Evolutionary conservation across 345 rosid genomes (phyloP), one percentile per base, ranked within the genome.

Genomic region (Moricandia moricandioides): DNA sequence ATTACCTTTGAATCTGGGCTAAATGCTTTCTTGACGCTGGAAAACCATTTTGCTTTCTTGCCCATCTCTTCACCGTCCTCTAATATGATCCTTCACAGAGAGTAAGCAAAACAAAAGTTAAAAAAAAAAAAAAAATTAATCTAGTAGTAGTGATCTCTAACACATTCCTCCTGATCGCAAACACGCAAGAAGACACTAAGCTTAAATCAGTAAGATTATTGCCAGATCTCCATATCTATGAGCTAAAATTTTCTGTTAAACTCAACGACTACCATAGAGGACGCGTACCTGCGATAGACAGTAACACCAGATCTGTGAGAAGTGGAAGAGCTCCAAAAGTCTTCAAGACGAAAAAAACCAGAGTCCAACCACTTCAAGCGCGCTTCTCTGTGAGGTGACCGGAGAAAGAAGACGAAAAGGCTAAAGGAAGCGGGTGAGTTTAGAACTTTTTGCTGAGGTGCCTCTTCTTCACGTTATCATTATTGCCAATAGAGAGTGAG

Each of bases 11-110:
- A 86, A 12, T 88, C 86, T 10, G 96, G 91, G 77, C 93, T 88
- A 70, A 91, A 86, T 54, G 92, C 92, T 70, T 87, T 94, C 90
- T 85, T 94, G 56, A 94, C 88, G 45, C 82, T 85, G 33, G 96
- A 85, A 80, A 94, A 85, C 98, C 98, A 94, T 72, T 90, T 94
- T 16, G 92, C 96, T 81, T 91, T 91, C 73, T 78, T 87, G 63
- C 98, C 97, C 98, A 94, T 94, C 82, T 82, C 79, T 75, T 80
- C 76, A 84, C 77, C 83, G 73, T 82, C 80, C 70, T 58, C 27
- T 64, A 31, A 31, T 34, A 47, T 51, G 11, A 17, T 80, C 47
- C 75, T 72, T 78, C 21, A 43, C 40, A 71, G 0, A 71, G 10
- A 51, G n/a, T 69, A 65, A 43, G 6, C 13, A 21, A 18, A 10